Percentiles rank a stretch among this genome's conserved stretches.
These are phyloP conservation scores for Arabis hirsuta DNA, from an alignment of 345 rosid genomes.

Conservation along the genomic window DNA sequence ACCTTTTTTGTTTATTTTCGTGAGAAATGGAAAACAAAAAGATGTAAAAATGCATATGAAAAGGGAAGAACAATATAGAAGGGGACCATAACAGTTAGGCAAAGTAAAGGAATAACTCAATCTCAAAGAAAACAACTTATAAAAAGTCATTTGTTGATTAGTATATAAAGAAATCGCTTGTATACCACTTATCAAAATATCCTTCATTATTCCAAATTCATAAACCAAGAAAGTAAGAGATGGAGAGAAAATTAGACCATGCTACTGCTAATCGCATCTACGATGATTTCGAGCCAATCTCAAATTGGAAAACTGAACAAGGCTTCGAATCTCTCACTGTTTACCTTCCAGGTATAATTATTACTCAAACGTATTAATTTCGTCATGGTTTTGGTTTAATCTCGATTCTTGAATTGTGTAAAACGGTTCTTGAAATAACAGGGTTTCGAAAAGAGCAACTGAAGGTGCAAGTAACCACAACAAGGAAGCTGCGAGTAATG, in stretches of 20 bases:
- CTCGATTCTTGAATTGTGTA: not conserved
- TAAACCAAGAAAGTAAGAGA: slow-evolving; percentile 24
- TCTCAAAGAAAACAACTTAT: slow-evolving; percentile 30
- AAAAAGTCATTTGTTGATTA: not conserved
- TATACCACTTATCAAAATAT: slow-evolving; percentile 26
- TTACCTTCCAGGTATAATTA: slow-evolving; percentile 43
- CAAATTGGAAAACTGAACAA: slow-evolving; percentile 42
- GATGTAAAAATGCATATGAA: slow-evolving; percentile 7
- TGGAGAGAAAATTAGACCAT: slow-evolving; percentile 36
- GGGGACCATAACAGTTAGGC: slow-evolving; percentile 33
- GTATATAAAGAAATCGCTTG: slow-evolving; percentile 31
- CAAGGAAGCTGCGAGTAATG: slow-evolving; percentile 40
- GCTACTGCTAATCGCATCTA: slow-evolving; percentile 33
- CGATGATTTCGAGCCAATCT: slow-evolving; percentile 46
- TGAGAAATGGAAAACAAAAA: slow-evolving; percentile 21
- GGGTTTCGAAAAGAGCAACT: slow-evolving; percentile 52
- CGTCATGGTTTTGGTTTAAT: not conserved
- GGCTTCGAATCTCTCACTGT: slow-evolving; percentile 43
- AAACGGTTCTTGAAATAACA: slow-evolving; percentile 28
- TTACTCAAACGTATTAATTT: slow-evolving; percentile 2
- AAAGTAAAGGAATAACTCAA: slow-evolving; percentile 41
- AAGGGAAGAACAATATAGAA: slow-evolving; percentile 22
- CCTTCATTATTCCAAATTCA: slow-evolving; percentile 8
- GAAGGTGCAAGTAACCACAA: slow-evolving; percentile 49
- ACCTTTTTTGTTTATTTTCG: not conserved